phyloP scores from a whole-genome alignment of 2,329 filamentous ascomycete genomes.

The Hypoxylon sp. region DNA sequence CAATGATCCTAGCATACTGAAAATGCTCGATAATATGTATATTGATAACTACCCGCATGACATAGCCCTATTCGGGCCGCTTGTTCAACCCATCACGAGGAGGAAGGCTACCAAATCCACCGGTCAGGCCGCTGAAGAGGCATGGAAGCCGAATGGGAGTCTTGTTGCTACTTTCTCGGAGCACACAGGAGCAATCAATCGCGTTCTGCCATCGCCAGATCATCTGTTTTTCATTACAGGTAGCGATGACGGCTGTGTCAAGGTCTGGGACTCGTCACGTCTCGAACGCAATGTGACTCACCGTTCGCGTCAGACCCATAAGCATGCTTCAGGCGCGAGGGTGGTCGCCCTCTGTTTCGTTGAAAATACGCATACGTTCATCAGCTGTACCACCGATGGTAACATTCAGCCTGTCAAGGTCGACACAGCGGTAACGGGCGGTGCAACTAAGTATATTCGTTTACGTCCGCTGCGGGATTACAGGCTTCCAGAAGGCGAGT shows the following conservation, averaged over 20 bases:
- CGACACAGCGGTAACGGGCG: conserved; percentile 62
- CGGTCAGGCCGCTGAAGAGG: conserved; percentile 66
- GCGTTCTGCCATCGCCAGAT: conserved; percentile 86
- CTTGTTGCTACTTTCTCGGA: conserved; percentile 91
- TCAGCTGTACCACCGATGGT: conserved; percentile 90
- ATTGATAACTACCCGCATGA: conserved; percentile 77
- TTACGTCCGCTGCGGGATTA: conserved; percentile 83
- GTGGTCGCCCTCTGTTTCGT: conserved; percentile 90
- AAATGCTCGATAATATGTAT: conserved; percentile 88
- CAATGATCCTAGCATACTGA: conserved; percentile 76
- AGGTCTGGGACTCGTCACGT: conserved; percentile 91
- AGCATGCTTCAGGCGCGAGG: conserved; percentile 76
- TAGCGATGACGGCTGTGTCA: conserved; percentile 90
- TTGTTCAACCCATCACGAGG: conserved; percentile 77
- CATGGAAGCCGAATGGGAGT: conserved; percentile 87
- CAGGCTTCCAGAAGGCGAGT: conserved; percentile 79
- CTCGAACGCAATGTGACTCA: conserved; percentile 93
- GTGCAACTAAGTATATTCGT: conserved; percentile 80
- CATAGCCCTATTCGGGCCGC: conserved; percentile 80
- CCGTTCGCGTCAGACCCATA: conserved; percentile 87
- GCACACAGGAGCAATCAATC: conserved; percentile 84
- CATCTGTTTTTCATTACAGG: conserved; percentile 95
- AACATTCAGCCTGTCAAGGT: conserved; percentile 91
- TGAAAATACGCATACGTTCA: conserved; percentile 92
- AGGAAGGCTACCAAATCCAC: conserved; percentile 64